Base-by-base conservation (phyloP, 2,329 filamentous ascomycete genomes). In the Penicillium sp. region DNA sequence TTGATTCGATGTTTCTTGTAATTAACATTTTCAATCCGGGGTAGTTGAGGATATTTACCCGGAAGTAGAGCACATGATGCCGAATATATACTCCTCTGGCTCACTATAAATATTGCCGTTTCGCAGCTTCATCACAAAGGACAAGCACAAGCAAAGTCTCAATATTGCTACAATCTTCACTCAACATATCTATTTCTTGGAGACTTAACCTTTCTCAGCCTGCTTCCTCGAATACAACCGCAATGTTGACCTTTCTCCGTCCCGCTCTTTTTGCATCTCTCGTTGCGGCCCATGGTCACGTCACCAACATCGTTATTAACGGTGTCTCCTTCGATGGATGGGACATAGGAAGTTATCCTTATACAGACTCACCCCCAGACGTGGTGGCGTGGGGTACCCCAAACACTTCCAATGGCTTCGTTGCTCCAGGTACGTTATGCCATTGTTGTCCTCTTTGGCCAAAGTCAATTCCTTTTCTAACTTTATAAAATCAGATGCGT, bases 381-480 rank as follows among this genome's bases (percentile, higher is more conserved):
- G 69, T 75, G 3, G 78, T 82, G 19, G 84, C 79, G 55, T 87
- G 84, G 84, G 76, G 74, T 25, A 80, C 77, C 42, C 70, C 75
- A 3, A 77, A 77, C 48, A 76, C 78, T 22, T 79, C 82, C 61
- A 79, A 81, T 61, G 82, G 82, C 16, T 85, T 81, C 64, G 74
- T 85, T 49, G 65, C 73, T 11, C 76, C 77, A 0, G 63, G 61
- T 63, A 49, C 28, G 57, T 38, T 36, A 26, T 35, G 3, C 2
- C 7, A 17, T n/a, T 22, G 10, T 35, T 14, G 4, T 19, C 16
- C 17, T 36, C 10, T 17, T 14, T 42, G 9, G 17, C 16, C 26
- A 2, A 30, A 17, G 1, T 1, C 6, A 3, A 22, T 35, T 1
- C 9, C 4, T 12, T 44, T 16, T 26, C 40, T 55, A 28, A 55